Conservation (phyloP, 805 yeast genomes). For the Zygosaccharomyces pseudorouxii region DNA sequence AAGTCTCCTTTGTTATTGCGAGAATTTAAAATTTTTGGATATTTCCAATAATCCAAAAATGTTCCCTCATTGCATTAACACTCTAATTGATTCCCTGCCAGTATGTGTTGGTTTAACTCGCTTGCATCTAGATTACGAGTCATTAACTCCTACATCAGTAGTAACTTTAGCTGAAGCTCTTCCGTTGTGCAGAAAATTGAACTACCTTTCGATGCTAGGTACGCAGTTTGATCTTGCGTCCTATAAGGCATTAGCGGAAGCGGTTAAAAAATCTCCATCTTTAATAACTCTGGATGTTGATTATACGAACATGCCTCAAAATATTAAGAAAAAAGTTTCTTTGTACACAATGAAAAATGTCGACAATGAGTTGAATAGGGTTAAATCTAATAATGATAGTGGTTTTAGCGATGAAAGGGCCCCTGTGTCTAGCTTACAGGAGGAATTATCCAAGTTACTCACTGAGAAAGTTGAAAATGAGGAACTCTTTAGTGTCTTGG, state of each 20-base stretch:
- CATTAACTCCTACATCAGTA: slow-evolving; percentile 50
- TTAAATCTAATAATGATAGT: slow-evolving; percentile 7
- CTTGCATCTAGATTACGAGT: slow-evolving; percentile 67
- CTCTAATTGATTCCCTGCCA: slow-evolving; percentile 61
- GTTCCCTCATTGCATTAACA: slow-evolving; percentile 53
- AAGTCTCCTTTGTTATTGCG: slow-evolving; percentile 47
- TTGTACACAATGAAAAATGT: slow-evolving; percentile 77
- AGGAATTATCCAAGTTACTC: slow-evolving; percentile 39
- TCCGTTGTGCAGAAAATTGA: slow-evolving; percentile 62
- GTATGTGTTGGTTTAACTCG: slow-evolving; percentile 59
- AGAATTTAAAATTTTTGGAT: slow-evolving; percentile 66
- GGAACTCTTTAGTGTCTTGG: slow-evolving; percentile 26
- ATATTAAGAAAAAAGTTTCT: slow-evolving; percentile 62
- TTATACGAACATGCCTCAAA: slow-evolving; percentile 49
- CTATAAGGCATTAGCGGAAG: slow-evolving; percentile 60
- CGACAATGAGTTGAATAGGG: slow-evolving; percentile 47
- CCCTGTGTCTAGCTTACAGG: slow-evolving; percentile 59
- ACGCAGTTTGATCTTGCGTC: slow-evolving; percentile 57
- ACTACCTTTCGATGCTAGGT: slow-evolving; percentile 65
- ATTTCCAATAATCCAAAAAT: slow-evolving; percentile 68
- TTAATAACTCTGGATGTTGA: slow-evolving; percentile 68
- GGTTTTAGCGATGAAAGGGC: slow-evolving; percentile 22
- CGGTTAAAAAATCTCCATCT: slow-evolving; percentile 56
- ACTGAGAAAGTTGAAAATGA: slow-evolving; percentile 35
- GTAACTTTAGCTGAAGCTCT: slow-evolving; percentile 64